Evolutionary conservation across 345 rosid species (phyloP), one percentile per base, ranked within the genome.

Genomic region (Clarkia xantiana): DNA sequence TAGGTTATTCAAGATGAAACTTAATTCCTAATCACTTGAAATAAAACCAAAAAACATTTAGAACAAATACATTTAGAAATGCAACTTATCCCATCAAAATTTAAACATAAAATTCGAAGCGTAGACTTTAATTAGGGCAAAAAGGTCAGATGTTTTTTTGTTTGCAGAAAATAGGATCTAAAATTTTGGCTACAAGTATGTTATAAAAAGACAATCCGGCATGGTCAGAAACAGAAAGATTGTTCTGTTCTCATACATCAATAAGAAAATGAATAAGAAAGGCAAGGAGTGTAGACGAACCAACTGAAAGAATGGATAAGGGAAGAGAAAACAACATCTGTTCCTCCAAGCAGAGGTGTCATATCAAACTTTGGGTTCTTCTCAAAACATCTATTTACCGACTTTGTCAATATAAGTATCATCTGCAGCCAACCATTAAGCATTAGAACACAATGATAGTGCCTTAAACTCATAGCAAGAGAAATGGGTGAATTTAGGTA

Each of bases 331-430:
- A 93, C 99, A 62, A 69, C 91, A 50, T 93, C 94, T 22, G 99
- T 93, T 75, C 96, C 99, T 64, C 99, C 95, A 52, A 93, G 96
- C 69, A 93, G 71, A 29, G 94, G 93, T 60, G 96, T 82, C 96
- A 93, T 86, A 65, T 93, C 99, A 63, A 87, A 93, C 82, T 93
- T 93, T 14, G 96, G 62, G 66, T 87, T 93, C 87, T 80, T 93
- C 75, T 78, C 94, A 16, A 93, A 93, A 66, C 99, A 87, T 79
- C 90, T 82, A 71, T 93, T 84, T 54, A 93, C 60, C 3, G 99
- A 82, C 67, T 84, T 84, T 38, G 99, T 93, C 68, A 93, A 73
- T 70, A 93, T 93, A 54, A 93, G 82, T 55, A 93, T 79, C 95
- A 87, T 84, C 99, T 93, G 94, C 78, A 74, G 59, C 59, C 68